Conservation (phyloP, 257 asterid genomes). For the Solanum chiquidenum region DNA sequence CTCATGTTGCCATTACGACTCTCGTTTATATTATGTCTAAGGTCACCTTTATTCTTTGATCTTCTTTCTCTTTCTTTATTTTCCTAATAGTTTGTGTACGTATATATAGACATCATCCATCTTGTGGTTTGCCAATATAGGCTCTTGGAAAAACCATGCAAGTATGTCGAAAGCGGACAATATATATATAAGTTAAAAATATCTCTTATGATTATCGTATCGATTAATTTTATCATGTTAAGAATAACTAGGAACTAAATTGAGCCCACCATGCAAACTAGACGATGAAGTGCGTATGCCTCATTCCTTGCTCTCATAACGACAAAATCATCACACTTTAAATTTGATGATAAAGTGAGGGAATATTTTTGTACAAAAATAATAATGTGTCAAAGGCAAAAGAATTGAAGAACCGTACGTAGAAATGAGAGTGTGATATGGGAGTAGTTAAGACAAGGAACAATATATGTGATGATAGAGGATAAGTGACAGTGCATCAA, state of each 20-base stretch:
- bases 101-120: background rate
- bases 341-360: background rate
- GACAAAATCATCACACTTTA: background rate
- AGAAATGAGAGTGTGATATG: background rate
- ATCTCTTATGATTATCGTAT: too few species aligned
- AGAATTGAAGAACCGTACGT: background rate
- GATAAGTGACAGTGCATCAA: background rate
- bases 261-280: background rate
- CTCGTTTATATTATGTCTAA: background rate
- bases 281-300: too few species aligned
- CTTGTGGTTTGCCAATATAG: background rate
- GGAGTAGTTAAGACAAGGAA: background rate
- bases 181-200: too few species aligned
- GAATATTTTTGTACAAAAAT: background rate
- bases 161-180: background rate
- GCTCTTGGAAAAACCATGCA: background rate
- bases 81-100: background rate
- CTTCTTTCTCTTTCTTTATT: background rate
- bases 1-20: background rate
- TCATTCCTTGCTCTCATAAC: background rate
- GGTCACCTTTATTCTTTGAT: background rate
- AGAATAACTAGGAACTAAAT: too few species aligned
- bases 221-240: too few species aligned
- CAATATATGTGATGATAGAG: background rate
- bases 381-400: background rate